Evolutionary conservation across 768 basidiomycete genomes (phyloP).

Genomic region (Daedaleopsis nitida): DNA sequence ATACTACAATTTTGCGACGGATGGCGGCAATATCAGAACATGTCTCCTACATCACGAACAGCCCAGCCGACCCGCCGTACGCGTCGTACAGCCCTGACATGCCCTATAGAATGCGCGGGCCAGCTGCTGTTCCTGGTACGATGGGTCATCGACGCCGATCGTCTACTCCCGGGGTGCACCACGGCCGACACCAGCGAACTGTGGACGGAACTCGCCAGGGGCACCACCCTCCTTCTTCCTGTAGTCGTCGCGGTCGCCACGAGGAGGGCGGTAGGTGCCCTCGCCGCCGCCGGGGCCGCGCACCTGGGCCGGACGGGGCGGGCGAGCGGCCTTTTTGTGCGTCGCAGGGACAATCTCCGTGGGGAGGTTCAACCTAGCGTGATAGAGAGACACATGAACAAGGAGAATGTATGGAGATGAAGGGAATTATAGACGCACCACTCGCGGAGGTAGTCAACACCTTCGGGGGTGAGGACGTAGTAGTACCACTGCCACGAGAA

Average conservation of each 20-base stretch:
- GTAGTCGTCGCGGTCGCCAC: slow-evolving; percentile 88
- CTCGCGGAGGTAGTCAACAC: slow-evolving; percentile 95
- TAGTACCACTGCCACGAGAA: slow-evolving; percentile 99
- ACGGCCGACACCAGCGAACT: slow-evolving; percentile 87
- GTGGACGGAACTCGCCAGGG: slow-evolving; percentile 86
- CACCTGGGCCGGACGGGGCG: slow-evolving; percentile 77
- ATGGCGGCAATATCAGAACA: slow-evolving; percentile 26
- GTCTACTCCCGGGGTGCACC: slow-evolving; percentile 75
- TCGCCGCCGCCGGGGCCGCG: slow-evolving; percentile 68
- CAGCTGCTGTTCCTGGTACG: slow-evolving; percentile 9
- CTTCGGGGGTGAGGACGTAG: slow-evolving; percentile 95
- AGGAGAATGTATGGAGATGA: not conserved
- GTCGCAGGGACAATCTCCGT: slow-evolving; percentile 95
- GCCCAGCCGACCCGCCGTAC: slow-evolving; percentile 20
- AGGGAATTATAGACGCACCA: slow-evolving; percentile 46
- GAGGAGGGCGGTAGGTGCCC: slow-evolving; percentile 87
- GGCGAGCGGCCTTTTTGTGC: slow-evolving; percentile 94
- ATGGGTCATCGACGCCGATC: not conserved
- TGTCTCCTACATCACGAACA: slow-evolving; percentile 18
- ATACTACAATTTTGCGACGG: slow-evolving; percentile 35
- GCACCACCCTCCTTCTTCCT: slow-evolving; percentile 85
- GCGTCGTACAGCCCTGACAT: slow-evolving; percentile 9
- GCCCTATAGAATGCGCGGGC: not conserved
- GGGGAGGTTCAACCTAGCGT: slow-evolving; percentile 84
- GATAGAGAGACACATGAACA: not conserved